A percentile compares a stretch with the other conserved stretches of the same genome.
Evolutionary conservation across 164 flowering plant species (phyloP).

Genomic region (Cinnamomum chago): DNA sequence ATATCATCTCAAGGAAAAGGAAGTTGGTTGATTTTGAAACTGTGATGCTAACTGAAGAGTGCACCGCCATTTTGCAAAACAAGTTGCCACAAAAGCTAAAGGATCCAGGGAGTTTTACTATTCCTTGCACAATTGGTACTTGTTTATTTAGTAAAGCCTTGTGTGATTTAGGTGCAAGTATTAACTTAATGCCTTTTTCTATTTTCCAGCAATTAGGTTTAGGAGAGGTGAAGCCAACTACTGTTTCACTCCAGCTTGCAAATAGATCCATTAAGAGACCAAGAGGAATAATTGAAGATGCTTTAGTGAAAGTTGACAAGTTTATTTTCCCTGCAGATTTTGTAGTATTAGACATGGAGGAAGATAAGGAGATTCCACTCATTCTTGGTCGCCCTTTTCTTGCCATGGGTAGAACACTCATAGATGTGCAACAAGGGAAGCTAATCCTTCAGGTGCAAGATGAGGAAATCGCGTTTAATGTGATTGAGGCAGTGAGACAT

Average conservation of each 20-base stretch:
- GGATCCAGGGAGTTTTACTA: slow-evolving; percentile 1
- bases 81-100: background rate
- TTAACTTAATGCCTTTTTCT: background rate
- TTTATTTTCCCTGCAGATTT: background rate
- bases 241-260: background rate
- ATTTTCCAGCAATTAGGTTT: background rate
- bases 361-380: background rate
- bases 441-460: background rate
- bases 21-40: too few relatives aligned
- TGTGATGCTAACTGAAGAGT: too few relatives aligned
- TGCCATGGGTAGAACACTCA: background rate
- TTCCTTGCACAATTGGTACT: slow-evolving; percentile 2
- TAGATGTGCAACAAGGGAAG: too few relatives aligned
- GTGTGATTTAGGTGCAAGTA: slow-evolving; percentile 3
- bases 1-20: background rate
- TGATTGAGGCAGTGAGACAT: background rate
- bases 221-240: background rate
- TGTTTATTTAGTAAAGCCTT: background rate
- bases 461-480: background rate
- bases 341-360: background rate
- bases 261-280: too few relatives aligned
- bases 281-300: too few relatives aligned
- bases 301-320: background rate
- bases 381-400: background rate
- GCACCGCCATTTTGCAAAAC: background rate